Base-by-base conservation (phyloP, 257 asterid species). In the Jacaranda copaia region DNA sequence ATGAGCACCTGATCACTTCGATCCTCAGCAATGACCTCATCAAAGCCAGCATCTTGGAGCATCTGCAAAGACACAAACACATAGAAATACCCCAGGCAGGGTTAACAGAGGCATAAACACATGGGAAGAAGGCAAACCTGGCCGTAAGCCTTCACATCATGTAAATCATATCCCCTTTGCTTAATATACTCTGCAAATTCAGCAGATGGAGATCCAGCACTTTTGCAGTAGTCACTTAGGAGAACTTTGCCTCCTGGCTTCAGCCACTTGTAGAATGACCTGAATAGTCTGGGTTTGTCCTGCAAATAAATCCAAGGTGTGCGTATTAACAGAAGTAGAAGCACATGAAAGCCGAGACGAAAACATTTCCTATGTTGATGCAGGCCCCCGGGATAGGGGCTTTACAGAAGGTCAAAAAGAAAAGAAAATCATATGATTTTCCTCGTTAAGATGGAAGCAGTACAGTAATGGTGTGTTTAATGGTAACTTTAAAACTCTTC, bases 191-290 rank as follows among this genome's bases (percentile, higher is more conserved):
- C 87, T 0, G 89, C 74, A 59, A 96, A 96, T 42, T 93, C 93
- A 53, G 80, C 79, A 36, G 98, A 91, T 39, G 97, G 88, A 52
- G 91, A 51, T 57, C 92, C 99, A 48, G 91, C 88, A 40, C 67
- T 90, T 83, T 86, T 93, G 88, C 99, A 96, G 89, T 96, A 96
- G 84, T 96, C 99, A 55, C 91, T 91, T 40, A 90, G 91, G 20
- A 96, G 96, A 64, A 96, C 91, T 82, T 82, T 93, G 74, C 99
- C 99, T 59, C 99, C 98, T 3, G 99, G 99, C 84, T 92, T 93
- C 85, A 96, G 85, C 99, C 99, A 96, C 85, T 89, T 89, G 92
- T 90, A 88, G 89, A 96, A 96, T 15, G 93, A 89, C 79, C 86
- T 89, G 88, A 96, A 96, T 20, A 96, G 75, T 43, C 97, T 86